These are phyloP conservation scores for Starmerella etchellsii DNA, from an alignment of 805 yeast species.

Conservation along the genomic window DNA sequence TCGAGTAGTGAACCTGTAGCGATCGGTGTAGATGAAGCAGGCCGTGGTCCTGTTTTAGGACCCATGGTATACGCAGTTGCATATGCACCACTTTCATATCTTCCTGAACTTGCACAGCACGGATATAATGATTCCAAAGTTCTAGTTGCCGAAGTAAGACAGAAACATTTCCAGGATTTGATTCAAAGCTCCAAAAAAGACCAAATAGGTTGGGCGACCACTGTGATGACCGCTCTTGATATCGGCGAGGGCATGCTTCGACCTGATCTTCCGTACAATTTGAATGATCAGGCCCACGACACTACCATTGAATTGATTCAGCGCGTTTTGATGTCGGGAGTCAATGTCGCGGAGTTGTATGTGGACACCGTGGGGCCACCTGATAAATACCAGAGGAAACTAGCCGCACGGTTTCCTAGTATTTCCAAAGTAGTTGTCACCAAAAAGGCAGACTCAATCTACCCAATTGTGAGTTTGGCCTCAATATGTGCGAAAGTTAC, in stretches of 20 bases:
- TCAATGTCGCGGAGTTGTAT: slow-evolving; percentile 56
- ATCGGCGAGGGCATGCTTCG: slow-evolving; percentile 81
- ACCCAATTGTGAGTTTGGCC: slow-evolving; percentile 88
- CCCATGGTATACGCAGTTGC: slow-evolving; percentile 95
- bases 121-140: slow-evolving; percentile 94
- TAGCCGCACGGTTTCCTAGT: slow-evolving; percentile 54
- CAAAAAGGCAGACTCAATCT: slow-evolving; percentile 88
- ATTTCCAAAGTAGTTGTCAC: slow-evolving; percentile 60
- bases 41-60: slow-evolving; percentile 95
- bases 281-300: slow-evolving; percentile 94
- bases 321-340: slow-evolving; percentile 47
- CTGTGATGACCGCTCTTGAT: slow-evolving; percentile 74
- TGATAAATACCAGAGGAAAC: slow-evolving; percentile 60
- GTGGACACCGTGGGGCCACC: slow-evolving; percentile 99
- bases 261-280: slow-evolving; percentile 50
- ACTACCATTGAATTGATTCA: slow-evolving; percentile 72
- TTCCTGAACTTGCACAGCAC: slow-evolving; percentile 38
- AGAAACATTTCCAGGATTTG: slow-evolving; percentile 35
- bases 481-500: slow-evolving; percentile 94
- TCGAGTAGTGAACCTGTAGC: slow-evolving; percentile 25
- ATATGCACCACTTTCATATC: slow-evolving; percentile 50
- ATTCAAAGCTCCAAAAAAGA: slow-evolving; percentile 16
- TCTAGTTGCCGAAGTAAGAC: slow-evolving; percentile 58
- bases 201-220: slow-evolving; percentile 78
- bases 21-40: slow-evolving; percentile 96